Base-by-base conservation (phyloP, 78 protist species). In the Pelomyxa schiedti region DNA sequence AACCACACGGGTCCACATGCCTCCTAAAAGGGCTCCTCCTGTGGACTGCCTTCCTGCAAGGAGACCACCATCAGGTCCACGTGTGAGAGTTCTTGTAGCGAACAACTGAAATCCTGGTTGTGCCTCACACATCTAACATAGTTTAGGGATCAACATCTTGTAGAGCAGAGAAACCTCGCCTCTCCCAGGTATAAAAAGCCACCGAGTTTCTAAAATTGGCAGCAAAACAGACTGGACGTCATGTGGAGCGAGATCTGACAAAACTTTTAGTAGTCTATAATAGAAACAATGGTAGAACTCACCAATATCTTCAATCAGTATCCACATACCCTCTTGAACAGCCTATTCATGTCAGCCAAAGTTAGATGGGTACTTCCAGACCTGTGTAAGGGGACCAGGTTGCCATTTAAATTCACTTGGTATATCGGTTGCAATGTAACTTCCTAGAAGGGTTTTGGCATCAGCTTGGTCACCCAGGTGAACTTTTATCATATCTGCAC, bases 321-420 rank as follows among this genome's bases (percentile, higher is more conserved):
- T 73, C 99, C 99, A 97, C 8, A 81, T 42, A 29, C 95, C 76
- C 3, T 35, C 42, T 22, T 0, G 1, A 26, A 83, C 77, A 26
- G 80, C 82, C 24, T n/a, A n/a, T n/a, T n/a, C 1, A 58, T 4
- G 89, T 58, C 32, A 90, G 75, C 37, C 8, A 7, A 36, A 70
- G 68, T 6, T 70, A 36, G 8, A 36, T 42, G 90, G 89, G n/a
- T 82, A 75, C 8, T 3, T 7, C 30, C 86, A 88, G 38, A 89
- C 91, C 29, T 66, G 80, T 9, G 95, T 75, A 16, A 95, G 81
- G n/a, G 92, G 86, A 39, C 97, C 97, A 0, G 89, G 77, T 75
- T 88, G 95, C 97, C 98, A 96, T 1, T 41, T 64, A 69, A 97
- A 97, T 75, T 93, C 95, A 16, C 99, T 98, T 0, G 98, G 95